phyloP scores from a whole-genome alignment of 2,329 filamentous ascomycete species.

The Phyllosticta capitalensis region DNA sequence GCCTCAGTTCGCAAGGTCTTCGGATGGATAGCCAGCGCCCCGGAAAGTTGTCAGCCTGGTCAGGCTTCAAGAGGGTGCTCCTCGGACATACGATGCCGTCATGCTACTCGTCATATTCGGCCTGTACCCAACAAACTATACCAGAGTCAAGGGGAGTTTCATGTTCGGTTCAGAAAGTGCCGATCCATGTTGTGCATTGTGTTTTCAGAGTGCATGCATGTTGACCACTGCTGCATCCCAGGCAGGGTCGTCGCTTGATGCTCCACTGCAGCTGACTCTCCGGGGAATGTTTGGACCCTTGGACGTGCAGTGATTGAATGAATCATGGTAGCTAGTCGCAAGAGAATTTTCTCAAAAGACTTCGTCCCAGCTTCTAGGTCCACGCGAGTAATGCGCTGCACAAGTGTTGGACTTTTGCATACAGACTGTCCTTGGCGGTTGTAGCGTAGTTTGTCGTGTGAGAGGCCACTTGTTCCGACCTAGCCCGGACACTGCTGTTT shows the following conservation, averaged over 20 bases:
- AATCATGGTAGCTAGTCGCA: background rate
- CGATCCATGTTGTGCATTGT: background rate
- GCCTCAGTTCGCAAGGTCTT: background rate
- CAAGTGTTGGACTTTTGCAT: background rate
- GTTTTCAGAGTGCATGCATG: background rate
- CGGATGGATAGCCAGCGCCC: background rate
- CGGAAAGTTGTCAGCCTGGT: background rate
- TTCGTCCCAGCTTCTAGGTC: background rate
- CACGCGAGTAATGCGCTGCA: background rate
- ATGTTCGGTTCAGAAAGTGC: background rate
- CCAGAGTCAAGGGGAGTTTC: background rate
- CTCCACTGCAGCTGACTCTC: background rate
- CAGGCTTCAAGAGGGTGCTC: background rate
- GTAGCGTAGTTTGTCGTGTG: background rate
- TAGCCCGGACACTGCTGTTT: background rate
- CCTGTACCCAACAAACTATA: background rate
- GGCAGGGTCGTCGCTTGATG: background rate
- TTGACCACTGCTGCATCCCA: background rate
- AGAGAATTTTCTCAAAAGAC: background rate
- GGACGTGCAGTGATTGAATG: background rate
- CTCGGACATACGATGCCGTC: background rate
- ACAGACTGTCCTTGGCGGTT: background rate
- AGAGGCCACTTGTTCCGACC: background rate
- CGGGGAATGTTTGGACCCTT: background rate
- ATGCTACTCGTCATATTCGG: background rate